These are phyloP conservation scores for Xerocomus spinulosus DNA, from an alignment of 768 basidiomycete species.

Conservation along the genomic window DNA sequence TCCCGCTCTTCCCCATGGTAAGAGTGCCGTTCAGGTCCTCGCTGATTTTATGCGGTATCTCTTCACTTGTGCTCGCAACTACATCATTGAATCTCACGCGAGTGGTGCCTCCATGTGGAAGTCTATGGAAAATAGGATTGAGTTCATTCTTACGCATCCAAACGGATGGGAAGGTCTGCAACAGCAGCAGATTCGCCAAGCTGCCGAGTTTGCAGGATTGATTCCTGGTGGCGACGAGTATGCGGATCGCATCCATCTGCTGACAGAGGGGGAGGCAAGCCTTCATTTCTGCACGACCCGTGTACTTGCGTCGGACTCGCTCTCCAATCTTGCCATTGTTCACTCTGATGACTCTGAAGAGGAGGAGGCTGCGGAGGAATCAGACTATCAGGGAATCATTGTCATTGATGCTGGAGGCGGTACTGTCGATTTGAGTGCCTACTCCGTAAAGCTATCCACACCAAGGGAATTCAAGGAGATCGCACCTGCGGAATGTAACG, in stretches of 20 bases:
- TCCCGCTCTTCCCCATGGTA: constrained; percentile 19
- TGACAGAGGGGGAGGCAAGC: constrained; percentile 27
- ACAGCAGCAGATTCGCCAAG: constrained; percentile 1
- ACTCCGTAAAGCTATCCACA: no score
- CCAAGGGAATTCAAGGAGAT: no score
- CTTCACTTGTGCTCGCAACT: constrained; percentile 17
- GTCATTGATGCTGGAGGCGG: no score
- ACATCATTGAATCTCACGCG: constrained; percentile 14
- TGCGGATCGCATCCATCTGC: constrained; percentile 19
- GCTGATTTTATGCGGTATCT: constrained; percentile 28
- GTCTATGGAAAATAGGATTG: constrained; percentile 16
- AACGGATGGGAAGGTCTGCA: constrained; percentile 4
- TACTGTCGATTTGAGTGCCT: no score
- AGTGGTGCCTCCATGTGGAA: constrained; percentile 25
- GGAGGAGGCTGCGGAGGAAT: neutral
- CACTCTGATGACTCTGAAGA: no score
- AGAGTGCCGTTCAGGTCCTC: constrained; percentile 19
- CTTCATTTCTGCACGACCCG: constrained; percentile 35
- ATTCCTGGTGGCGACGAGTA: constrained; percentile 11
- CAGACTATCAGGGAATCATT: no score
- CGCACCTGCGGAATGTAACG: constrained; percentile 24
- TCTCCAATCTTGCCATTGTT: no score
- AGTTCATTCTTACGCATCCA: constrained; percentile 27
- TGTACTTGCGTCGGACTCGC: no score
- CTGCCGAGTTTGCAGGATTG: constrained; percentile 23